These are phyloP conservation scores for Starmerella scarabaei DNA, from an alignment of 805 yeast species.

Conservation along the genomic window DNA sequence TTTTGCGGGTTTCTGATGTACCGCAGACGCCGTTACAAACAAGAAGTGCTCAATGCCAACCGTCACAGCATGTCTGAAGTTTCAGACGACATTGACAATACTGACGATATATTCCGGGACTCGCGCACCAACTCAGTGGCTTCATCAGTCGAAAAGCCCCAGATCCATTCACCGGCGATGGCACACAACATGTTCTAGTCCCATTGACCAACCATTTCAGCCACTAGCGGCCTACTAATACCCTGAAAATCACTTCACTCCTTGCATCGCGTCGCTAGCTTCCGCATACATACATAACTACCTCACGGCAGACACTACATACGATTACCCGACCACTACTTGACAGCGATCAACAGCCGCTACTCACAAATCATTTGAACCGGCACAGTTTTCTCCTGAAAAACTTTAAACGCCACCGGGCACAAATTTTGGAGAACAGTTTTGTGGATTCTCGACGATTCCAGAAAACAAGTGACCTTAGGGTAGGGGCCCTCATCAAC, in stretches of 20 bases:
- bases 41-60: not conserved
- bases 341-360: too few relatives aligned
- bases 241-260: not conserved
- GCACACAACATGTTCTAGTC: constrained; percentile 14
- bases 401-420: too few relatives aligned
- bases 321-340: too few relatives aligned
- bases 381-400: too few relatives aligned
- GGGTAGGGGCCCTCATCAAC: too few relatives aligned
- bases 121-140: not conserved
- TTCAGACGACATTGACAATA: not conserved
- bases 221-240: not conserved
- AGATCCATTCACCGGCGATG: constrained; percentile 5
- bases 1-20: not conserved
- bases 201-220: not conserved
- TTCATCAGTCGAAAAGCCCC: not conserved
- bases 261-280: not conserved
- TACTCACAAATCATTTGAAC: too few relatives aligned
- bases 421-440: too few relatives aligned
- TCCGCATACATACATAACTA: not conserved
- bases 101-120: not conserved
- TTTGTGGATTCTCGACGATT: too few relatives aligned
- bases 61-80: not conserved
- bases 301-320: too few relatives aligned
- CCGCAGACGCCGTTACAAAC: not conserved
- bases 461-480: too few relatives aligned